Evolutionary conservation across 2,329 filamentous ascomycete species (phyloP), one percentile per base, ranked within the genome.

Genomic region (Sarocladiaceae sp.): DNA sequence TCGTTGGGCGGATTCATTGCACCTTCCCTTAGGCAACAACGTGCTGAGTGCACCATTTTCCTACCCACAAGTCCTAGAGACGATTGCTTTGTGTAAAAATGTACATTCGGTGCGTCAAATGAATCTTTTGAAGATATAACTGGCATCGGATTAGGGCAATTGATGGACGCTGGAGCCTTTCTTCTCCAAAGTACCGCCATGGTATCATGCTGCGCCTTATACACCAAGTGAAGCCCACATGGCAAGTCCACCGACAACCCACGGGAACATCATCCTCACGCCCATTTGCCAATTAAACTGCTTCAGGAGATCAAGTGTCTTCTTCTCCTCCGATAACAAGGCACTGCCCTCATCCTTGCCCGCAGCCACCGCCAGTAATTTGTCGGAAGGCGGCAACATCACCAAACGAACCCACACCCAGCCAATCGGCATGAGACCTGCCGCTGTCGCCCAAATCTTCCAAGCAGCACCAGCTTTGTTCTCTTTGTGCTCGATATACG

Each of bases 221-320:
- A 50, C 29, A 2, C 55, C 46, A 2, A 58, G 31, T n/a, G 55
- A 51, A 51, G 50, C 50, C 55, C 56, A 58, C 18, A 58, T n/a
- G 37, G 56, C 53, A 31, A 58, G 55, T 18, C 52, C 55, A 48
- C 56, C 55, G 31, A 58, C 56, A 31, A 57, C 56, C 56, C 55
- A 58, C 1, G 56, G 56, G 23, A 58, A 55, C 56, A 57, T 55
- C 56, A 56, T 56, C 37, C 56, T 58, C 2, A 57, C 7, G 3
- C 51, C 37, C 56, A 58, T 58, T 39, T 58, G 56, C 5, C 53
- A 35, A 39, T 57, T 58, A 22, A 58, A 58, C 40, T 55, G 46
- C 23, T 55, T 40, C 29, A 58, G 35, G 18, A 58, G 55, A 23
- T 36, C 36, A 31, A 55, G 20, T 1, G 51, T 52, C 12, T 51